A percentile compares a stretch with the other conserved stretches of the same genome.
These are phyloP conservation scores for Marasmius fiardii DNA, from an alignment of 1,284 basidiomycete species.

Conservation along the genomic window DNA sequence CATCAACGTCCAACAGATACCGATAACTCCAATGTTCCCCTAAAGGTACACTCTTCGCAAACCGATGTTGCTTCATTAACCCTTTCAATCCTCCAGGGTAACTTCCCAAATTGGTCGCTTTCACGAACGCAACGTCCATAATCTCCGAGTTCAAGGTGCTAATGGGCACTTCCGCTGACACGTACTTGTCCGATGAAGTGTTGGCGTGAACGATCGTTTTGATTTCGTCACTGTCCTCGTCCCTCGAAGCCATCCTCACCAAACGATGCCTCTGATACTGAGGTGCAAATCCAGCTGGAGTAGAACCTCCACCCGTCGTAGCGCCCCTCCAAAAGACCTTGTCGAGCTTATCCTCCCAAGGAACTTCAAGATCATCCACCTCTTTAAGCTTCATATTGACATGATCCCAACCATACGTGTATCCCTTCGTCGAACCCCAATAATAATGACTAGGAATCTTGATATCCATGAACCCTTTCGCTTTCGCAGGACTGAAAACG, in stretches of 20 bases:
- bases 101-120: constrained; percentile 60
- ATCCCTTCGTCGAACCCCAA: constrained; percentile 75
- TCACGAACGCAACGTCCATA: constrained; percentile 89
- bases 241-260: constrained; percentile 52
- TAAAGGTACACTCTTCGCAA: constrained; percentile 75
- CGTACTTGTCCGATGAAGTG: constrained; percentile 58
- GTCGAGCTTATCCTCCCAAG: constrained; percentile 76
- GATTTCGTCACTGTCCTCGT: constrained; percentile 31
- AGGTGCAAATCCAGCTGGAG: constrained; percentile 78
- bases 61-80: constrained; percentile 67
- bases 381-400: constrained; percentile 66
- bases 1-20: constrained; percentile 89
- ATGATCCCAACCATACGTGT: constrained; percentile 90
- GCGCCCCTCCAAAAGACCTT: constrained; percentile 86
- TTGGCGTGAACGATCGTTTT: constrained; percentile 77
- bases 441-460: constrained; percentile 94
- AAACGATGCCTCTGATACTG: constrained; percentile 91
- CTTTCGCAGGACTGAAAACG: constrained; percentile 87
- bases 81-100: constrained; percentile 83
- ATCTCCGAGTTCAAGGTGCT: constrained; percentile 72
- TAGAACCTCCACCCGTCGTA: constrained; percentile 88
- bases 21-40: constrained; percentile 92
- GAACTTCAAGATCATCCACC: constrained; percentile 77
- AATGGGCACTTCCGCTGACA: constrained; percentile 61
- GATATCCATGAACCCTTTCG: constrained; percentile 83